Base-by-base conservation (phyloP, 108 stramenopile species). In the Discostella stelligeroides region DNA sequence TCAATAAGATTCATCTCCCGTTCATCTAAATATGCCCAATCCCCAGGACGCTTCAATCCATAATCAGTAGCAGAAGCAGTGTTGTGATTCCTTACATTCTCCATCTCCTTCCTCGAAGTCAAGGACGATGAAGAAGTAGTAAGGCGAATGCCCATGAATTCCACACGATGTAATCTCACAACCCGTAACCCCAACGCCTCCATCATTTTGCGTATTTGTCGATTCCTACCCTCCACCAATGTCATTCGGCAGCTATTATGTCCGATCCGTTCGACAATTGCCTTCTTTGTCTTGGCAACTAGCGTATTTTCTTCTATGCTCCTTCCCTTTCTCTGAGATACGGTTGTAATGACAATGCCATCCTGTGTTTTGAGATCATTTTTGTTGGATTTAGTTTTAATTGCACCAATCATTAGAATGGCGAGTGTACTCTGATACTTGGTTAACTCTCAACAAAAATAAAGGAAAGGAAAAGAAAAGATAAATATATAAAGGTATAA, bases 141-240 rank as follows among this genome's bases (percentile, higher is more conserved):
- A n/a, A n/a, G n/a, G n/a, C n/a, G n/a, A n/a, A n/a, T n/a, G n/a
- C n/a, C n/a, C n/a, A n/a, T n/a, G n/a, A n/a, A n/a, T n/a, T n/a
- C n/a, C n/a, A n/a, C n/a, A n/a, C n/a, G n/a, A n/a, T n/a, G n/a
- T n/a, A 95, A 77, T 39, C 64, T 61, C 11, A 82, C 47, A 1
- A 92, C 91, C 25, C 18, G 20, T 57, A 83, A 84, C 11, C 87
- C 88, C 0, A 90, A 25, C 11, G 86, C 81, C 48, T 76, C 76
- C 81, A 90, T 80, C 92, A 93, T 93, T 70, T 90, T 90, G 27
- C 92, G 87, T 69, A 93, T 87, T 70, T 93, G 92, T 53, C 89
- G 84, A 76, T 93, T 93, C 38, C 92, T 45, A n/a, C 88, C 94
- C 67, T 95, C 94, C 10, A 74, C 75, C 37, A 94, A 39, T 17